Evolutionary conservation across 208 protist genomes (phyloP).

Genomic region (Leishmania braziliensis): DNA sequence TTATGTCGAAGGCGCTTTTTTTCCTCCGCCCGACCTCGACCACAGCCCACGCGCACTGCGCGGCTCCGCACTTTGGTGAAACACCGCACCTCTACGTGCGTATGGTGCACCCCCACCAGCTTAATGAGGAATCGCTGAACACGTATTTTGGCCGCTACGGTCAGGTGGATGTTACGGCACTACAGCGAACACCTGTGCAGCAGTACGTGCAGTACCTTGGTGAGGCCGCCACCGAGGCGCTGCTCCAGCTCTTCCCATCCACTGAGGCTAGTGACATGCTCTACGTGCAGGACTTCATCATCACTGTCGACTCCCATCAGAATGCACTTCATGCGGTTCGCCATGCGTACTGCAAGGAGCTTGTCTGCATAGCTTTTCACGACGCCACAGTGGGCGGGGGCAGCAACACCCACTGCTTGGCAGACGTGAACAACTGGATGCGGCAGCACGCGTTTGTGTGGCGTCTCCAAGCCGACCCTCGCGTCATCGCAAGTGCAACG

Average conservation of each 20-base stretch:
- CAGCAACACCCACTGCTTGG: constrained; percentile 57
- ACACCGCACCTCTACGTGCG: constrained; percentile 70
- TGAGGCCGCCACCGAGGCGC: constrained; percentile 20
- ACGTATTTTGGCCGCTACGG: constrained; percentile 90
- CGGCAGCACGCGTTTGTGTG: constrained; percentile 31
- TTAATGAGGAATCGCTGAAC: constrained; percentile 89
- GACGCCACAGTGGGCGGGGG: constrained; percentile 18
- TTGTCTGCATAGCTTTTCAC: constrained; percentile 80
- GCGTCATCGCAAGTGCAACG: neutral
- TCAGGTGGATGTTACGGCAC: constrained; percentile 64
- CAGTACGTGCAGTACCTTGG: constrained; percentile 26
- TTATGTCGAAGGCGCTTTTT: constrained; percentile 30
- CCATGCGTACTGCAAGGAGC: constrained; percentile 80
- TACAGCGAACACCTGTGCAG: constrained; percentile 41
- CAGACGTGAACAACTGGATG: constrained; percentile 62
- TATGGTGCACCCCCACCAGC: constrained; percentile 61
- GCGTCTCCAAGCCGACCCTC: constrained; percentile 17
- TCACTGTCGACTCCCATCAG: constrained; percentile 69
- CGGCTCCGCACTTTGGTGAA: constrained; percentile 6
- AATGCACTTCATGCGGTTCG: constrained; percentile 75
- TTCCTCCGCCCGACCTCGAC: constrained; percentile 40
- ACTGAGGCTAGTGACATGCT: constrained; percentile 23
- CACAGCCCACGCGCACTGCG: neutral
- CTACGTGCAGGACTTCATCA: constrained; percentile 85
- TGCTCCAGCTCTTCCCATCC: constrained; percentile 28